Base-by-base conservation (phyloP, 495 filamentous ascomycete genomes). In the Chaetomidium leptoderma region DNA sequence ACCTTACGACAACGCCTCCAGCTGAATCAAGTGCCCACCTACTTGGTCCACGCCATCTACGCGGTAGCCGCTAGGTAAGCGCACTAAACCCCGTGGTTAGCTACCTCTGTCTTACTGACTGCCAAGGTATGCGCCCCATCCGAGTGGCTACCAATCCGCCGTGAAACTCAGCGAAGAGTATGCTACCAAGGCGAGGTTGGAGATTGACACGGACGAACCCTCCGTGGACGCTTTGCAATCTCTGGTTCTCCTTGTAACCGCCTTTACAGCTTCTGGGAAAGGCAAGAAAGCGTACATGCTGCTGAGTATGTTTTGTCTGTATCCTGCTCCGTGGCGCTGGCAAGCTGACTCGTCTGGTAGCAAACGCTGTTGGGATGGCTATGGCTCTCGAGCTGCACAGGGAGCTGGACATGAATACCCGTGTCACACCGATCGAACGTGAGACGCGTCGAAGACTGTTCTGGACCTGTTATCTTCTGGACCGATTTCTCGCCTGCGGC, bases 271-370 rank as follows among this genome's bases (percentile, higher is more conserved):
- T 17, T 77, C 83, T 24, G 88, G 89, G n/a, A 82, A 86, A 61
- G 86, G 89, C 23, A 92, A 88, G 74, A 91, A 88, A 68, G 84
- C 87, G 1, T 92, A 90, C 63, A 95, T 95, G 89, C 78, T 89
- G 19, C 72, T 95, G 42, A 80, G 88, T 91, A 83, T 66, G 46
- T 5, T 48, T 5, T 16, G 30, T 29, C 6, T 16, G 30, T 29
- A 14, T 24, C 26, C 6, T 40, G 21, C n/a, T 23, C 7, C 11
- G 8, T 11, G 10, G 37, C 3, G 7, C 4, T 33, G 23, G 21
- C 29, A 19, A 33, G 33, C 39, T 52, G 13, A 54, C 30, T 32
- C n/a, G 8, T 42, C 32, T 23, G 45, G 29, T 42, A 92, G 88
- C 86, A 59, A 90, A 80, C 57, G 88, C 86, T 17, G 83, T 89